A percentile compares a stretch with the other conserved stretches of the same genome.
These are phyloP conservation scores for Colletotrichum graminicola DNA, from an alignment of 2,329 filamentous ascomycete genomes.

Conservation along the genomic window DNA sequence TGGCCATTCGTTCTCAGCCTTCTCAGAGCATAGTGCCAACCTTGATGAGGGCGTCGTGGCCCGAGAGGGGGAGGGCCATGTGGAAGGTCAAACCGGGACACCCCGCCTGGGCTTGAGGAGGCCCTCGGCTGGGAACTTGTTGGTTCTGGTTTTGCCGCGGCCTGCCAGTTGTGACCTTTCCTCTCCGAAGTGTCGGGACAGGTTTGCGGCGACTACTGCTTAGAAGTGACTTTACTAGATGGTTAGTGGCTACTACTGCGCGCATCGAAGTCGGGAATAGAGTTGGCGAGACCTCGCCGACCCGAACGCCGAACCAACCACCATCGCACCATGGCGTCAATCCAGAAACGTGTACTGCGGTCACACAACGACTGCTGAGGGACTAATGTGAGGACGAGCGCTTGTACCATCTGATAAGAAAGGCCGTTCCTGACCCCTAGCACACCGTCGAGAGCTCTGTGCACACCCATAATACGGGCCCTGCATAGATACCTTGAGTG, in stretches of 20 bases:
- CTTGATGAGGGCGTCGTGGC: neutral
- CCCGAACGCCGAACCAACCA: neutral
- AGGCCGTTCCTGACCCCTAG: neutral
- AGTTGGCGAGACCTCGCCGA: neutral
- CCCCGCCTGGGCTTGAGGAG: neutral
- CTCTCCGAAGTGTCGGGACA: neutral
- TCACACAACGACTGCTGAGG: neutral
- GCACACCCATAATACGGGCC: neutral
- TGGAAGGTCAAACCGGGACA: neutral
- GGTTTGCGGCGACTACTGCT: neutral
- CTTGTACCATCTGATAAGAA: neutral
- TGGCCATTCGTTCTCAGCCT: neutral
- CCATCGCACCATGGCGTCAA: neutral
- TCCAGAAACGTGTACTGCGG: neutral
- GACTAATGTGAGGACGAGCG: neutral
- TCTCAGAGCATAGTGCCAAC: neutral
- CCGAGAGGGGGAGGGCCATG: neutral
- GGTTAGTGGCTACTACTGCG: neutral
- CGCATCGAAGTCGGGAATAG: neutral
- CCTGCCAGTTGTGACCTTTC: neutral
- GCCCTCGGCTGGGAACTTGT: neutral
- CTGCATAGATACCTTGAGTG: neutral
- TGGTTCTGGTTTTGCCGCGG: neutral
- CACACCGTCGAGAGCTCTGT: neutral
- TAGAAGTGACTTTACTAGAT: neutral